Percentiles rank a stretch among this genome's conserved stretches.
Conservation (phyloP, 1,139 yeast genomes). For the Magnusiomyces paraingens region DNA sequence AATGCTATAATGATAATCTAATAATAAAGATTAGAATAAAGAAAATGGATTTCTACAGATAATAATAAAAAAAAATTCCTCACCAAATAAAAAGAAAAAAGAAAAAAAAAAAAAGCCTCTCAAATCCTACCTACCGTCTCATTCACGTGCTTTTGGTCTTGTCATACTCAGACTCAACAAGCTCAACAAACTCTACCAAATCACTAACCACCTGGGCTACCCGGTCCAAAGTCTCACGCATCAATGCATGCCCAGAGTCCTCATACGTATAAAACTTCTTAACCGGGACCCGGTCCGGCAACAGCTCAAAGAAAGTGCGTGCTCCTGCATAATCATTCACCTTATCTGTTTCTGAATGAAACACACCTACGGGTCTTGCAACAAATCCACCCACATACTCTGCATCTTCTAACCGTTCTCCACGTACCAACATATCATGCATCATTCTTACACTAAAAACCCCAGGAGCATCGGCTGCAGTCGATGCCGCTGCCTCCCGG, state of each 20-base stretch:
- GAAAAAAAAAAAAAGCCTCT: no score
- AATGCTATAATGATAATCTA: no score
- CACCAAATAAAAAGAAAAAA: no score
- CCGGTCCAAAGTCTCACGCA: conserved; percentile 40
- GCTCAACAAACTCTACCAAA: conserved; percentile 39
- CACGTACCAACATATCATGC: conserved; percentile 62
- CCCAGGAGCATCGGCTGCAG: conserved; percentile 27
- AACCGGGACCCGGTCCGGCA: conserved; percentile 29
- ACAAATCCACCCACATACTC: conserved; percentile 42
- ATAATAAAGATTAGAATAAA: no score
- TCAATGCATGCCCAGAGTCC: conserved; percentile 33
- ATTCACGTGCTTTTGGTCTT: conserved; percentile 12
- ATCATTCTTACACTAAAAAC: conserved; percentile 47
- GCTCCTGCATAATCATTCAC: conserved; percentile 55
- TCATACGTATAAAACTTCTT: conserved; percentile 34
- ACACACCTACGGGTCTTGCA: conserved; percentile 41
- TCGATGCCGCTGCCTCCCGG: no score
- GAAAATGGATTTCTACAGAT: no score
- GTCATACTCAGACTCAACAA: conserved; percentile 43
- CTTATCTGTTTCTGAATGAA: conserved; percentile 48
- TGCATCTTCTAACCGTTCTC: conserved; percentile 44
- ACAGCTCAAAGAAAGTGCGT: conserved; percentile 39
- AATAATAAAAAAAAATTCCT: no score
- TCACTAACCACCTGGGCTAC: conserved; percentile 34
- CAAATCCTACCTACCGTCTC: no score